These are phyloP conservation scores for Urostyla sp. DNA, from an alignment of 73 alveolate species.

Conservation along the genomic window DNA sequence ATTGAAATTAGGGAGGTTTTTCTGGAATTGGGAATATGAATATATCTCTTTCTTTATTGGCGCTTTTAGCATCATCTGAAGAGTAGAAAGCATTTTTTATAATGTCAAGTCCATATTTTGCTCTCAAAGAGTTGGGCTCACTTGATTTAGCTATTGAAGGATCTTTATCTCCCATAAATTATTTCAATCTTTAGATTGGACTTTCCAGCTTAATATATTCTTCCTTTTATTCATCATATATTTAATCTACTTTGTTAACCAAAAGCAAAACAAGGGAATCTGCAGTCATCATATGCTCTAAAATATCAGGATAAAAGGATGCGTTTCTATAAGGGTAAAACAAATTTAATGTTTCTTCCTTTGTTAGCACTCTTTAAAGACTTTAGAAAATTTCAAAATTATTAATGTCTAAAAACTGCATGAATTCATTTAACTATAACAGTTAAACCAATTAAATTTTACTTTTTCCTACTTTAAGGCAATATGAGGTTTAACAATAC, in stretches of 20 bases:
- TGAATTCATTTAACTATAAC: conserved; percentile 69
- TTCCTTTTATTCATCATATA: conserved; percentile 77
- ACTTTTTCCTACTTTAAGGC: conserved; percentile 76
- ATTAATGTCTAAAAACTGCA: conserved; percentile 80
- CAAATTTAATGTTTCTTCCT: conserved; percentile 88
- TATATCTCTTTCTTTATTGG: conserved; percentile 95
- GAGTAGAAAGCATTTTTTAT: conserved; percentile 94
- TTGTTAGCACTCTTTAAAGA: conserved; percentile 78
- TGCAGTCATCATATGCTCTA: conserved; percentile 89
- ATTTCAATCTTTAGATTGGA: conserved; percentile 93
- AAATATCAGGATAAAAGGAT: conserved; percentile 82
- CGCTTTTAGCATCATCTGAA: conserved; percentile 88
- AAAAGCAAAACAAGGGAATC: conserved; percentile 85
- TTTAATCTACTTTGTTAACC: conserved; percentile 74
- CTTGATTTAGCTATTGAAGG: conserved; percentile 85
- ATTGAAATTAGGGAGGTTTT: conserved; percentile 90
- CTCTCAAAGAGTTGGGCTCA: conserved; percentile 81
- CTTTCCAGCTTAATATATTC: conserved; percentile 84
- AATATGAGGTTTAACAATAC: conserved; percentile 83
- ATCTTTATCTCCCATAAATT: conserved; percentile 92
- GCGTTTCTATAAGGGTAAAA: conserved; percentile 77
- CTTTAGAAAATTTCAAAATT: conserved; percentile 87
- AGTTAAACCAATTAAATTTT: not conserved
- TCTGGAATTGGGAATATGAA: conserved; percentile 95
- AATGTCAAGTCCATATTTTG: conserved; percentile 82